Base-by-base conservation (phyloP, 2,329 filamentous ascomycete species). In the Alternaria triticimaculans region DNA sequence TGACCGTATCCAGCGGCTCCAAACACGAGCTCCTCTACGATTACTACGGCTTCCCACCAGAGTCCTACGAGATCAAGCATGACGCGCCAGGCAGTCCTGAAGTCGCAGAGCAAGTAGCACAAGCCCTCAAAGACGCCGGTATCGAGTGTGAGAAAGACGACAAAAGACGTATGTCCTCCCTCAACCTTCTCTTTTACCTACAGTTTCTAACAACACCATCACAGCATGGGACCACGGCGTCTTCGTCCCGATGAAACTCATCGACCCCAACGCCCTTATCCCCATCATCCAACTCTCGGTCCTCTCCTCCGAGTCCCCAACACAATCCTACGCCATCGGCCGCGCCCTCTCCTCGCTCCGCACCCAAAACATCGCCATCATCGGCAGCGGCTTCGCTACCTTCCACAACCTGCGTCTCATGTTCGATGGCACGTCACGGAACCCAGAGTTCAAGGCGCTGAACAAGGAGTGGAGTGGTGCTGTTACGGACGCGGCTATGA, bases 151-250 rank as follows among this genome's bases (percentile, higher is more conserved):
- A 68, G 41, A 72, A 73, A 28, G 79, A 82, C 64, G 53, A 51
- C 9, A 66, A 71, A 33, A 69, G 79, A 72, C 75, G 80, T 80
- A 72, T 6, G 69, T 68, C 11, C 23, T 25, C 7, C 41, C 21
- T 18, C 5, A 25, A 21, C 10, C 51, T n/a, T 33, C 20, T 37
- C 14, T 18, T 6, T 6, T 15, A 14, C 55, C 58, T 10, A 33
- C 21, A 43, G 59, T 62, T 4, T n/a, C 28, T n/a, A 15, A 61
- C 14, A 10, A 33, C 33, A n/a, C 10, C 11, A 6, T 15, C 12
- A 14, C 44, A 78, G 82, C 84, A 62, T 89, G 87, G 87, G 87
- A 89, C 72, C 87, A 89, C 72, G 87, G 87, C 78, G 86, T 89
- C 61, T 89, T 88, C 73, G 77, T 89, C 25, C 87, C 87, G 7